Conservation (phyloP, 495 filamentous ascomycete species). For the Lindgomyces ingoldianus region DNA sequence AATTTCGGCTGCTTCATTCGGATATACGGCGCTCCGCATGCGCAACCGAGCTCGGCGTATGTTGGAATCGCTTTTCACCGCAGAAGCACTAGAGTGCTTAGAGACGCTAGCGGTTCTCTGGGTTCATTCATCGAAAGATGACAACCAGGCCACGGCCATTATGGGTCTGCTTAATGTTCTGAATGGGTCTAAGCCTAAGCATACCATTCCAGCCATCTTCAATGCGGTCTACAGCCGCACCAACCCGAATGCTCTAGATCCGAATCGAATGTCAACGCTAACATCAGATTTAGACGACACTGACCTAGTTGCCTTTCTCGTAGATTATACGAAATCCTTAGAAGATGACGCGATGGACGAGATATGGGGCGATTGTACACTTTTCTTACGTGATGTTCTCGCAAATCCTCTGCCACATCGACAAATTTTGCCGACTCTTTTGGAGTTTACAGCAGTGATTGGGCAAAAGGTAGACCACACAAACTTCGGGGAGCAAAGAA, state of each 20-base stretch:
- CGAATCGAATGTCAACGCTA: constrained; percentile 77
- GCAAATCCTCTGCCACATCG: constrained; percentile 94
- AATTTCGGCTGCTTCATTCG: constrained; percentile 77
- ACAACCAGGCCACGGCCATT: constrained; percentile 52
- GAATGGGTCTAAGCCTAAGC: constrained; percentile 86
- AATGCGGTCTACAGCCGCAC: constrained; percentile 94
- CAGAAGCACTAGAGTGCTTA: constrained; percentile 91
- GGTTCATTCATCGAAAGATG: constrained; percentile 51
- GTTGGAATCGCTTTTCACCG: constrained; percentile 88
- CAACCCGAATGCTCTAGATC: constrained; percentile 77
- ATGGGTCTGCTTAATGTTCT: constrained; percentile 87
- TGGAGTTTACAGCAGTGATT: constrained; percentile 86
- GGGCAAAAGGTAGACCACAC: constrained; percentile 96
- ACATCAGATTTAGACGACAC: constrained; percentile 79
- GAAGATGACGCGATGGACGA: constrained; percentile 99
- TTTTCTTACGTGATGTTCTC: constrained; percentile 85
- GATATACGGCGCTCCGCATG: constrained; percentile 84
- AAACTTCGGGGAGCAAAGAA: constrained; percentile 92
- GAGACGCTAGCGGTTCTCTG: constrained; percentile 88
- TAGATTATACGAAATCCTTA: constrained; percentile 82
- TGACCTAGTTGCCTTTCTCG: constrained; percentile 82
- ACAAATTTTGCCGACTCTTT: constrained; percentile 80
- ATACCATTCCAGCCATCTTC: constrained; percentile 94
- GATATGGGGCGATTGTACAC: constrained; percentile 93
- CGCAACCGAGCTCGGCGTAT: constrained; percentile 83